Conservation (phyloP, 306 rosid species). For the Medicago truncatula region DNA sequence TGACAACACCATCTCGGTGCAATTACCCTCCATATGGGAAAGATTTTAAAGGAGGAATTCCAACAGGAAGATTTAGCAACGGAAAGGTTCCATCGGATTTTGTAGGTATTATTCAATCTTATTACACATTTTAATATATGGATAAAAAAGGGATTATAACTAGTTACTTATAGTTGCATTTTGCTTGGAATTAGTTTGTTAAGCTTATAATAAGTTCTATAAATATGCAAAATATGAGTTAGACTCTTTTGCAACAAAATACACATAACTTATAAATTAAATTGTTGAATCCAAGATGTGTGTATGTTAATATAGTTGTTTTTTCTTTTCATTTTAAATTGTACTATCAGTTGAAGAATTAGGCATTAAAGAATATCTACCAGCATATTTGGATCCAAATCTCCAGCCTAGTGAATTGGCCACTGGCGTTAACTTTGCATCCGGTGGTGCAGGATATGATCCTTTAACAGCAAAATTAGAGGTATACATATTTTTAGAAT, state of each 20-base stretch:
- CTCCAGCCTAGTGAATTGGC: constrained; percentile 56
- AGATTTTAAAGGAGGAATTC: constrained; percentile 42
- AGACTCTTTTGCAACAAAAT: too few relatives aligned
- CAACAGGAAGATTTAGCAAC: constrained; percentile 50
- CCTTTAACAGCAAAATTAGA: constrained; percentile 58
- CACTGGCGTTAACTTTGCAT: constrained; percentile 81
- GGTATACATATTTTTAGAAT: constrained; percentile 43
- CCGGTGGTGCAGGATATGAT: constrained; percentile 83
- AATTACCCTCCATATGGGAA: constrained; percentile 50
- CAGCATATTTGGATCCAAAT: constrained; percentile 65
- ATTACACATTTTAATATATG: too few relatives aligned
- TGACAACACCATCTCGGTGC: constrained; percentile 28
- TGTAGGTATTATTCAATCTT: constrained; percentile 21
- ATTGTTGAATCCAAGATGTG: not conserved
- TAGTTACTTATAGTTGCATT: too few relatives aligned
- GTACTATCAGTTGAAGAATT: constrained; percentile 58
- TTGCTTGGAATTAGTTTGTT: too few relatives aligned
- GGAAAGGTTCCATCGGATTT: constrained; percentile 49
- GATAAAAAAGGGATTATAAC: too few relatives aligned
- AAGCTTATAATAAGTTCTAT: too few relatives aligned
- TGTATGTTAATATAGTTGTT: not conserved
- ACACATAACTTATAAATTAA: too few relatives aligned
- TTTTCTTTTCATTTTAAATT: not conserved
- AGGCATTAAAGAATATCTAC: constrained; percentile 65
- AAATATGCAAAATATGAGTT: too few relatives aligned